Evolutionary conservation across 129 eudicot genomes (phyloP).

Genomic region (Ambrosia artemisiifolia): DNA sequence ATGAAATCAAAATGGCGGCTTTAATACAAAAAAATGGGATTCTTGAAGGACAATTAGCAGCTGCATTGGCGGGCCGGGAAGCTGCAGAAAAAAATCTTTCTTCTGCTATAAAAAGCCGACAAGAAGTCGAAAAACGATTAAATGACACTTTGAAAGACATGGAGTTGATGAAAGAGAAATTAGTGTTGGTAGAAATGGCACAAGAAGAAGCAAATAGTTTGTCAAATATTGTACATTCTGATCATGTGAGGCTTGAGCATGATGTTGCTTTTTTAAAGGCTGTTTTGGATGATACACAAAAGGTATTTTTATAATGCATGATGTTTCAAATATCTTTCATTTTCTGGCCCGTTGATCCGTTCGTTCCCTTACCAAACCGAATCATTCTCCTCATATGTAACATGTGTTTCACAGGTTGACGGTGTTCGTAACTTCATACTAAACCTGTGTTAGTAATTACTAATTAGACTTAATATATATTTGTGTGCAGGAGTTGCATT

Average conservation of each 20-base stretch:
- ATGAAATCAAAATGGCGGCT: constrained; percentile 68
- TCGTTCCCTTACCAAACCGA: neutral
- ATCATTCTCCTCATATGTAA: neutral
- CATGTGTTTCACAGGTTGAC: neutral
- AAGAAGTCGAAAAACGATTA: constrained; percentile 68
- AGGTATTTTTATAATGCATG: constrained; percentile 37
- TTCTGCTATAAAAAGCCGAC: constrained; percentile 51
- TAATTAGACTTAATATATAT: neutral
- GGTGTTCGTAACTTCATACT: neutral
- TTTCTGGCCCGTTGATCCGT: neutral
- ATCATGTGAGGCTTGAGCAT: constrained; percentile 89
- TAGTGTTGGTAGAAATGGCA: constrained; percentile 69
- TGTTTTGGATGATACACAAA: constrained; percentile 89
- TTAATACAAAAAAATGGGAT: constrained; percentile 63
- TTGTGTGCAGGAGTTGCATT: constrained; percentile 64
- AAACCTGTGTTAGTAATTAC: neutral
- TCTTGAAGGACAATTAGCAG: constrained; percentile 87
- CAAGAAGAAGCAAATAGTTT: constrained; percentile 90
- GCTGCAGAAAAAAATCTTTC: constrained; percentile 79
- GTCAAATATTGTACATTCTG: constrained; percentile 89
- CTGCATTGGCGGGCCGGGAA: constrained; percentile 73
- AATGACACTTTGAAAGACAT: constrained; percentile 62
- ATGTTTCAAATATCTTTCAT: neutral
- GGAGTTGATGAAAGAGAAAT: constrained; percentile 75
- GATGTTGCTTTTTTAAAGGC: constrained; percentile 96